Evolutionary conservation across 495 filamentous ascomycete species (phyloP).

Genomic region (Pyrenula aspistea): DNA sequence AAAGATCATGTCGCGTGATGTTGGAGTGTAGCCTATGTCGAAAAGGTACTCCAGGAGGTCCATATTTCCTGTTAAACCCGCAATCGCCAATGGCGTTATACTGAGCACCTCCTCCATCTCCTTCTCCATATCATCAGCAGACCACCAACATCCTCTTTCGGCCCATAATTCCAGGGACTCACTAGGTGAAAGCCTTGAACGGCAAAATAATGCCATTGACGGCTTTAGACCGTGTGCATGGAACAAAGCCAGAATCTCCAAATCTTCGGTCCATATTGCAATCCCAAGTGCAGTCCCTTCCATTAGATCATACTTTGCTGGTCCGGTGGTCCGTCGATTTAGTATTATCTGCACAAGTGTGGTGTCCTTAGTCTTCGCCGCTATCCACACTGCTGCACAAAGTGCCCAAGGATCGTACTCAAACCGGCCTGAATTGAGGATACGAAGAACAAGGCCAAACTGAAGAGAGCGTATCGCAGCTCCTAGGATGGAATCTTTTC

Average conservation of each 20-base stretch:
- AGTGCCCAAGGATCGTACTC: not conserved
- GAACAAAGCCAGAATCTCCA: not conserved
- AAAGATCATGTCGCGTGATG: not conserved
- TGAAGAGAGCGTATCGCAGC: not conserved
- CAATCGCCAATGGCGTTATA: not conserved
- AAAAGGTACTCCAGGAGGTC: not conserved
- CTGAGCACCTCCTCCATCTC: not conserved
- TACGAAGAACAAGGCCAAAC: not conserved
- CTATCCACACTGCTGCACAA: not conserved
- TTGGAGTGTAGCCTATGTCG: not conserved
- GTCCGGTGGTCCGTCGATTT: not conserved
- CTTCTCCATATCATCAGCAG: not conserved
- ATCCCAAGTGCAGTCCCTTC: not conserved
- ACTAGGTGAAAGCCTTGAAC: not conserved
- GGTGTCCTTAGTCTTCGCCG: not conserved
- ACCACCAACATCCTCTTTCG: not conserved
- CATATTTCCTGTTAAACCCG: not conserved
- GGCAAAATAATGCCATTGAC: not conserved
- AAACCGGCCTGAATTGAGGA: not conserved
- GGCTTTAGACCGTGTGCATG: not conserved
- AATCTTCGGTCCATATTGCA: not conserved
- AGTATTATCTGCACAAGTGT: not conserved
- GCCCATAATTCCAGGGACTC: not conserved
- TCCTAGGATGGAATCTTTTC: not conserved
- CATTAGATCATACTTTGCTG: not conserved